Evolutionary conservation across 2,329 filamentous ascomycete species (phyloP).

Genomic region (Magnaporthales sp.): DNA sequence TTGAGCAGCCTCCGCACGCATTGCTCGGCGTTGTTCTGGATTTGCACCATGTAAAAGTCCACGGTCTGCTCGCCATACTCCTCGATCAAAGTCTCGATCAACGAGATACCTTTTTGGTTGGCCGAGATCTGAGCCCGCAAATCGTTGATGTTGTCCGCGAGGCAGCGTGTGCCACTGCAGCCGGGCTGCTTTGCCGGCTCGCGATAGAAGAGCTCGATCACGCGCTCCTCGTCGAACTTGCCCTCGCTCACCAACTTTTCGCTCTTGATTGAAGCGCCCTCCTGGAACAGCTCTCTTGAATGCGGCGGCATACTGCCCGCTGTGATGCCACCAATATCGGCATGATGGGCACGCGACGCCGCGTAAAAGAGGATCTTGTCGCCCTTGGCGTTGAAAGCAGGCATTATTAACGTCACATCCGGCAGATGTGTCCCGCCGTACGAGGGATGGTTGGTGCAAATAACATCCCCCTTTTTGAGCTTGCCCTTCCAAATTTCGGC

Average conservation of each 20-base stretch:
- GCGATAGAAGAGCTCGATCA: conserved; percentile 55
- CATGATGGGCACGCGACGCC: conserved; percentile 61
- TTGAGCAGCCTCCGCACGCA: conserved; percentile 65
- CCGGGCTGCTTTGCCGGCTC: conserved; percentile 60
- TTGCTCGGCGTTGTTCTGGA: conserved; percentile 67
- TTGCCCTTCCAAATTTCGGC: conserved; percentile 50
- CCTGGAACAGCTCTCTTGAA: conserved; percentile 49
- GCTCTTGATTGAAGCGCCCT: conserved; percentile 48
- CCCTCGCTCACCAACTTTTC: conserved; percentile 59
- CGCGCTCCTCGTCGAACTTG: conserved; percentile 61
- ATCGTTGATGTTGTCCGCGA: conserved; percentile 69
- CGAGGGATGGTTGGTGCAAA: conserved; percentile 67
- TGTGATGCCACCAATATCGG: conserved; percentile 60
- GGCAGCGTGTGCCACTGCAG: conserved; percentile 60
- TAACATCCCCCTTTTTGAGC: conserved; percentile 62
- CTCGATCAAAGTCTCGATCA: conserved; percentile 63
- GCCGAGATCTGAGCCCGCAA: conserved; percentile 68
- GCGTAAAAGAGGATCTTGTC: conserved; percentile 58
- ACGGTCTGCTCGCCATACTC: conserved; percentile 68
- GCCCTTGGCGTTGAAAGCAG: conserved; percentile 49
- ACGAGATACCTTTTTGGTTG: conserved; percentile 65
- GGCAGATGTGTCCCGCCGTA: conserved; percentile 66
- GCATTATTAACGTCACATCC: conserved; percentile 65
- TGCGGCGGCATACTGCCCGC: conserved; percentile 70
- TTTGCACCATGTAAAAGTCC: conserved; percentile 69